Base-by-base conservation (phyloP, 2,329 filamentous ascomycete genomes). In the Westerdykella aurantiaca region DNA sequence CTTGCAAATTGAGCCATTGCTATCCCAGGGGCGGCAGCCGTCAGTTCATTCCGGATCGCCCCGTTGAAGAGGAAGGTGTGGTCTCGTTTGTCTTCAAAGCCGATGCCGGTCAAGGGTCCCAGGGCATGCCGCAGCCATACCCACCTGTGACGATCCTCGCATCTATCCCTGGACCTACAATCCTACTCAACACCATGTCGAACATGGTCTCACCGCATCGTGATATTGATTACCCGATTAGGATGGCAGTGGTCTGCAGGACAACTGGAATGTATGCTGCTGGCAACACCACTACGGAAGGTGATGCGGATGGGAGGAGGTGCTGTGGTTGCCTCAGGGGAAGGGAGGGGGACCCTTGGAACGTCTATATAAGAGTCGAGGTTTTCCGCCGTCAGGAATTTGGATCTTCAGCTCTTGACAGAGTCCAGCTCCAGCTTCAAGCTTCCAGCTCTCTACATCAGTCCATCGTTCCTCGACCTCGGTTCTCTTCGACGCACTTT, bases 141-240 rank as follows among this genome's bases (percentile, higher is more conserved):
- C 18, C 40, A 25, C 34, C 34, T 23, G 44, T 39, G 46, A 44
- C 38, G 29, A 53, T 50, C 43, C 45, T 38, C 22, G 40, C 37
- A 51, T 39, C 33, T 39, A 22, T 46, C 42, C 48, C 34, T 42
- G 39, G 46, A 38, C 31, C 34, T 17, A 29, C 25, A 42, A 48
- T 47, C 49, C 51, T 52, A 45, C 46, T 46, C 37, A 42, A 44
- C 45, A 44, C 22, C 35, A 39, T 21, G 25, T 23, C 48, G 22
- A 42, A 39, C 50, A 47, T 47, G 33, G 47, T 49, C 50, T 51
- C 43, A 55, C 51, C 45, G 50, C 48, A 53, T 46, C 42, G 33
- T 37, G 45, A 40, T 48, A 46, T 46, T 53, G 47, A 34, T 44
- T 50, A 23, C n/a, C 42, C 31, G 29, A 16, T 46, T 46, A 23